Conservation (phyloP, 306 rosid genomes). For the Dryas alaskensis region DNA sequence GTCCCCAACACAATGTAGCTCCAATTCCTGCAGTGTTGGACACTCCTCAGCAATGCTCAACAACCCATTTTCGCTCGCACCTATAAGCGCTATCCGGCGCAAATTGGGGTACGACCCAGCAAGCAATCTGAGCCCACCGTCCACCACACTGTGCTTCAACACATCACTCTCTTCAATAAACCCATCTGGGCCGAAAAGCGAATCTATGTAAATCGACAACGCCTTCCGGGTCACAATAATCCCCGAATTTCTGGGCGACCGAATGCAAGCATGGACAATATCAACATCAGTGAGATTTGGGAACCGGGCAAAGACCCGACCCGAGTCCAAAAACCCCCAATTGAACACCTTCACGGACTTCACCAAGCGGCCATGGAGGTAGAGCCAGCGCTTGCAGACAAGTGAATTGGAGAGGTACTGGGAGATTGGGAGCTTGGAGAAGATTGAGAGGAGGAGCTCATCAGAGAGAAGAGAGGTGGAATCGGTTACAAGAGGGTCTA, state of each 20-base stretch:
- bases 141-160: constrained; percentile 50
- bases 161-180: constrained; percentile 47
- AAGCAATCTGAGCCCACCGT: constrained; percentile 50
- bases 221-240: constrained; percentile 48
- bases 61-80: constrained; percentile 71
- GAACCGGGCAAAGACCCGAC: constrained; percentile 66
- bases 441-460: constrained; percentile 60
- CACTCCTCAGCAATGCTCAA: constrained; percentile 69
- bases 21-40: constrained; percentile 69
- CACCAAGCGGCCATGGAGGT: constrained; percentile 71
- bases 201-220: constrained; percentile 52
- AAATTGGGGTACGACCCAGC: constrained; percentile 57
- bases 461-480: constrained; percentile 20
- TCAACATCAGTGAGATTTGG: constrained; percentile 72
- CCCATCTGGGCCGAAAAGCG: constrained; percentile 42
- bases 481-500: constrained; percentile 17
- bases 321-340: constrained; percentile 81
- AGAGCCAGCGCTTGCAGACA: constrained; percentile 90
- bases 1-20: constrained; percentile 67
- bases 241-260: constrained; percentile 50
- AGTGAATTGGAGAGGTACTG: constrained; percentile 53
- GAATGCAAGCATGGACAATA: constrained; percentile 43
- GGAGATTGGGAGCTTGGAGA: constrained; percentile 48
- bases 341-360: constrained; percentile 53
- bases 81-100: constrained; percentile 51